Base-by-base conservation (phyloP, 2,329 filamentous ascomycete genomes). In the Knoxdaviesia capensis region DNA sequence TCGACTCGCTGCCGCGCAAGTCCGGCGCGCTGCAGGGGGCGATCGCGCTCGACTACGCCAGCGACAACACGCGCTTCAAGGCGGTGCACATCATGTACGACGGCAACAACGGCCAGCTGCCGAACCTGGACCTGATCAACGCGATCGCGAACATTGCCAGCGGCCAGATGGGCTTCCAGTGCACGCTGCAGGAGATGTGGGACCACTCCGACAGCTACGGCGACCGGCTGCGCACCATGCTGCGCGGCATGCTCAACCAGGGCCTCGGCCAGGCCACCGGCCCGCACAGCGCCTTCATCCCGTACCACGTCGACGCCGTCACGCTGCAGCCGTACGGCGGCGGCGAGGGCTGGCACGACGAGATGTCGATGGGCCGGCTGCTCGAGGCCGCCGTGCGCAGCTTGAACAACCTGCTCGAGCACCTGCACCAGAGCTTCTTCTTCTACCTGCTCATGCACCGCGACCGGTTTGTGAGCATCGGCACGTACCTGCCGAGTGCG, bases 361-460 rank as follows among this genome's bases (percentile, higher is more conserved):
- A 96, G 60, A 96, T 96, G 84, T 82, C 81, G 7, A 75, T 98
- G 55, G 90, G 90, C 5, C 71, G 87, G 43, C 78, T 87, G 0
- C 69, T 96, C 5, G 90, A 98, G 61, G 86, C 86, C 51, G 72
- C 90, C 3, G 93, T 93, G 57, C 72, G 90, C 52, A 94, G 85
- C 56, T 64, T 98, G 59, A 98, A 98, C 63, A 98, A 98, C 54
- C 63, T 98, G 45, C 71, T 98, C 32, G 90, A 98, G 61, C 87
- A 98, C 56, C 68, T 98, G 46, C 90, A 98, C 56, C 90, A 98
- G 62, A 94, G 87, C 57, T 98, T 98, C 66, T 98, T 98, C 71
- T 96, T 98, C 62, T 98, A 98, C 57, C 66, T 98, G 41, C 69
- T 98, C 38, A 86, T 96, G 74, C 80, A 92, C 50, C 74, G 78